Evolutionary conservation across 139 green algal genomes (phyloP), one percentile per base, ranked within the genome.

Genomic region (Picochlorum sp.): DNA sequence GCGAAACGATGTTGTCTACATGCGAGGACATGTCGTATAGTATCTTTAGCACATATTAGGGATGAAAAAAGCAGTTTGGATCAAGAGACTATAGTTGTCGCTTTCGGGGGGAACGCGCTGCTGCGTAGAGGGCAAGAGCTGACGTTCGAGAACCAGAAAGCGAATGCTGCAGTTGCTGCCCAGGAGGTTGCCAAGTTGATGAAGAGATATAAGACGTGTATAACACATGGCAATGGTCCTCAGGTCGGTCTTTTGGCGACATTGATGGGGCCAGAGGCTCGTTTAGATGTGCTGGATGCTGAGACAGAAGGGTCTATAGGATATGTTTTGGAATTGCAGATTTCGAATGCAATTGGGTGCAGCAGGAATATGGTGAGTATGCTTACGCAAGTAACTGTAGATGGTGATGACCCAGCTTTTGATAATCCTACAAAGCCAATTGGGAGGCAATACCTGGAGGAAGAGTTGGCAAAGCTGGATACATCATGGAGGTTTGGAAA

Each of bases 281-380:
- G n/a, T n/a, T 51, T 74, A 44, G 67, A 74, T 45, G 52, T 72
- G 24, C 43, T 74, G 50, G 67, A 72, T 55, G 67, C 67, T 1
- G 67, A 72, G 52, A 55, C 41, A 3, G 58, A 74, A 63, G 67
- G 67, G 4, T 53, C 64, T 55, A 63, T 74, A 32, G 67, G 67
- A 1, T 72, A 62, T 22, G 7, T 72, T 7, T 45, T 67, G 26
- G 60, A 66, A 53, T 26, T 37, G n/a, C 41, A 61, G 56, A 44
- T 72, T 51, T 44, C 18, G 18, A 66, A 66, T 33, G 56, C 43
- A 30, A 33, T 72, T 33, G 18, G 7, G n/a, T 25, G 29, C 16
- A 50, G 25, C 9, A 37, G 12, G 9, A 16, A 72, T 30, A 60
- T 74, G 41, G 61, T 63, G 1, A 29, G 53, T 36, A 56, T 72